Base-by-base conservation (phyloP, 1,284 basidiomycete genomes). In the Trichosporon sp. region DNA sequence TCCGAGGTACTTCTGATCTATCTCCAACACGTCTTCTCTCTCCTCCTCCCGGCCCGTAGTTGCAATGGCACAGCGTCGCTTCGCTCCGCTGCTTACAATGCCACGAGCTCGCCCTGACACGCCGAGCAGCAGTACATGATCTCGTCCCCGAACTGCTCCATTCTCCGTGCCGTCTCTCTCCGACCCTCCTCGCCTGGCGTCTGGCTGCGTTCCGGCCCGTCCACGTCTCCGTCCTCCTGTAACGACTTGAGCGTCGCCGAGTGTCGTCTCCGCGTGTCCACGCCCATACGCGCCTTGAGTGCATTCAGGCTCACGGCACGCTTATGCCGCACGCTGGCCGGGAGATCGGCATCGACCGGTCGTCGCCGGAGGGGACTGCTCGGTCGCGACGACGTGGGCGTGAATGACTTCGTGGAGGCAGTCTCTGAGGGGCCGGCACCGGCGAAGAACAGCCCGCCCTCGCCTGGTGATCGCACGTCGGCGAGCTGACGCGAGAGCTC, bases 211-310 rank as follows among this genome's bases (percentile, higher is more conserved):
- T 69, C 59, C 14, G 59, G 59, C 35, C 5, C 35, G 8, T 37
- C 35, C 8, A 5, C 59, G 59, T 16, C 35, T 4, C 51, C 65
- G 54, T 66, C 63, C 69, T 74, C 73, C 19, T 59, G 54, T 35
- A 70, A 16, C 59, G 38, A 10, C 32, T 63, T 48, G 21, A 74
- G 68, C 46, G 12, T 51, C 38, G 14, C 21, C 26, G n/a, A 59
- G 40, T 16, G 67, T 21, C 14, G n/a, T 6, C 37, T 2, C 10
- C 72, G 37, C n/a, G 69, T 67, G 31, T 73, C 91, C 59, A 63
- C 94, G 61, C 93, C 51, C 81, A 96, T 94, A 59, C 93, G 89
- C 32, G 92, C 93, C 80, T 93, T 94, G 68, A 96, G 88, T 89
- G 94, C 94, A 78, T 90, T 90, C 72, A 96, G 84, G 80, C 92